Conservation (phyloP, 2,329 filamentous ascomycete genomes). For the Rutstroemia sydowiana region DNA sequence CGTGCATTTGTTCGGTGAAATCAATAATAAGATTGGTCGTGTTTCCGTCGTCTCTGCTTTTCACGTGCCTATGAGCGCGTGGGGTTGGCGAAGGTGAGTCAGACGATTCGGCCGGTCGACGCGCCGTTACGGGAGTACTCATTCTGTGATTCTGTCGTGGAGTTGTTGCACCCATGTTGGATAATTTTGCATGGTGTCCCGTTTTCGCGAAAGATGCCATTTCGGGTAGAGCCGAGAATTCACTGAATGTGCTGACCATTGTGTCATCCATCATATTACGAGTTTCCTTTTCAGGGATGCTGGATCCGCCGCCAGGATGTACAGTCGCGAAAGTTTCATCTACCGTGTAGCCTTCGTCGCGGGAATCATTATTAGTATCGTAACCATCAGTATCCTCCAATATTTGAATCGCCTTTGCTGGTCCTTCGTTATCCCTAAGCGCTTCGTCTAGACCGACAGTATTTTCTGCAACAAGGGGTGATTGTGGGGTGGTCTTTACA, state of each 20-base stretch:
- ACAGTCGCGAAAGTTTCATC: slow-evolving; percentile 27
- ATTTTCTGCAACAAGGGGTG: slow-evolving; percentile 16
- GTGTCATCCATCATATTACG: slow-evolving; percentile 30
- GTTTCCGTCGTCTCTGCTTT: slow-evolving; percentile 36
- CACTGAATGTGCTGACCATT: slow-evolving; percentile 50
- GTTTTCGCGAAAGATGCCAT: slow-evolving; percentile 76
- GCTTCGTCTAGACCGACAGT: slow-evolving; percentile 40
- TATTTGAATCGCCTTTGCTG: slow-evolving; percentile 54
- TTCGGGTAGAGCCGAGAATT: slow-evolving; percentile 82
- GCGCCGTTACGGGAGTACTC: slow-evolving; percentile 26
- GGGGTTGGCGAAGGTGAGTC: slow-evolving; percentile 34
- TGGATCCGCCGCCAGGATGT: slow-evolving; percentile 29
- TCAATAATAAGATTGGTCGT: slow-evolving; percentile 78
- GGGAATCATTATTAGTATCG: slow-evolving; percentile 23
- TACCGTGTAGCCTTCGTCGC: slow-evolving; percentile 12
- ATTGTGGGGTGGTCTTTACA: slow-evolving; percentile 27
- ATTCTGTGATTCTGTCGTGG: slow-evolving; percentile 23
- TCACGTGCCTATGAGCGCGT: slow-evolving; percentile 28
- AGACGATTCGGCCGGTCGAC: slow-evolving; percentile 17
- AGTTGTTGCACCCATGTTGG: slow-evolving; percentile 33
- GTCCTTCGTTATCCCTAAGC: slow-evolving; percentile 46
- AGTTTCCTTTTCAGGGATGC: slow-evolving; percentile 11
- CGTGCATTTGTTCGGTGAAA: slow-evolving; percentile 72
- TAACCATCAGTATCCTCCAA: slow-evolving; percentile 44
- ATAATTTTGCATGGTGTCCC: slow-evolving; percentile 53